Evolutionary conservation across 768 basidiomycete genomes (phyloP).

Genomic region (Trametes sanguinea): DNA sequence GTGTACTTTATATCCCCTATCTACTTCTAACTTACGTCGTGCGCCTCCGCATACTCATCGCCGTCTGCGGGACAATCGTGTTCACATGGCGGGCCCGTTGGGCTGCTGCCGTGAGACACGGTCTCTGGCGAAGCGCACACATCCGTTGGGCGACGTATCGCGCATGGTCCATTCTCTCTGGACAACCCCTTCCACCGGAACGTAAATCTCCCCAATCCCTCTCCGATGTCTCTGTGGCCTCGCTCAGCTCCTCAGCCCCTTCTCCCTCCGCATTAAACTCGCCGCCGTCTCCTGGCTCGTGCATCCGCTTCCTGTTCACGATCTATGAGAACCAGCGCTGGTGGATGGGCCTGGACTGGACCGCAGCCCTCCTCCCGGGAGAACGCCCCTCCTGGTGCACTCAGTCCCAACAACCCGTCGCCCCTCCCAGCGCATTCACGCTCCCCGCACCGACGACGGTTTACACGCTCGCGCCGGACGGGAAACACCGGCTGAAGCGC

Average conservation of each 20-base stretch:
- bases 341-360: constrained; percentile 99
- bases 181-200: constrained; percentile 48
- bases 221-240: constrained; percentile 32
- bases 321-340: constrained; percentile 93
- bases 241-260: constrained; percentile 19
- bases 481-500: constrained; percentile 53
- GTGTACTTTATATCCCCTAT: constrained; percentile 64
- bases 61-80: constrained; percentile 56
- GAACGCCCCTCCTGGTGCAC: constrained; percentile 90
- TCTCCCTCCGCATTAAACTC: neutral
- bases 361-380: constrained; percentile 83
- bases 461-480: constrained; percentile 46
- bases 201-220: constrained; percentile 31
- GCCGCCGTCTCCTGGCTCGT: constrained; percentile 1
- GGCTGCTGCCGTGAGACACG: constrained; percentile 53
- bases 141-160: constrained; percentile 64
- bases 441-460: constrained; percentile 65
- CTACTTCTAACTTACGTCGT: constrained; percentile 63
- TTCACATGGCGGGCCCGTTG: constrained; percentile 71
- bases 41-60: constrained; percentile 62
- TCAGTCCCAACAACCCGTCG: constrained; percentile 55
- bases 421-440: constrained; percentile 69
- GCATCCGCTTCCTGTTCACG: constrained; percentile 81
- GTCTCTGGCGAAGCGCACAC: constrained; percentile 66
- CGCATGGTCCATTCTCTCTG: constrained; percentile 53